These are phyloP conservation scores for Plasmodium fragile DNA, from an alignment of 169 alveolate genomes.

Conservation along the genomic window DNA sequence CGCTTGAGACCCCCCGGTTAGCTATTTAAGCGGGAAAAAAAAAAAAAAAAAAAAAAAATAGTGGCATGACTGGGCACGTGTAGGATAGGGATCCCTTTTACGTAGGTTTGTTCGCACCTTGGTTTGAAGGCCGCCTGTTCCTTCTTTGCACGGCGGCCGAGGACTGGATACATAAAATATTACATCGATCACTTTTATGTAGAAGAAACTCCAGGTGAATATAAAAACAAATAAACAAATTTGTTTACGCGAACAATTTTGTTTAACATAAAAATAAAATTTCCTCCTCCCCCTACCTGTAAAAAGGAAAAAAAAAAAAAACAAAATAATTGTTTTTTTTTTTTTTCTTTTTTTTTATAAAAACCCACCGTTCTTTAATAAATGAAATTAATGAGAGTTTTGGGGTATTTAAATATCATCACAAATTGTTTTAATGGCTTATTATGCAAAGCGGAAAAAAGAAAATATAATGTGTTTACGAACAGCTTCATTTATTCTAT, in stretches of 20 bases:
- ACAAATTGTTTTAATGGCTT: slow-evolving; percentile 58
- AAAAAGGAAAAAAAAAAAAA: not conserved
- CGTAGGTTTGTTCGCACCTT: not conserved
- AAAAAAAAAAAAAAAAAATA: not conserved
- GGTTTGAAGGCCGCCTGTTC: not conserved
- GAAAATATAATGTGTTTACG: slow-evolving; percentile 41
- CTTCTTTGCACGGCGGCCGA: not conserved
- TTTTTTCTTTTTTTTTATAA: slow-evolving; percentile 4
- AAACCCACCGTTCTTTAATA: not conserved
- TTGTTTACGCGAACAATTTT: not conserved
- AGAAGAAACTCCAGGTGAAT: not conserved
- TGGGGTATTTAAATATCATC: slow-evolving; percentile 63
- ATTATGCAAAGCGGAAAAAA: slow-evolving; percentile 43
- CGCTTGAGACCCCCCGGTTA: not conserved
- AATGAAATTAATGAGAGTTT: slow-evolving; percentile 73
- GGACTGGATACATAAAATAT: not conserved
- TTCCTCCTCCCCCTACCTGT: not conserved
- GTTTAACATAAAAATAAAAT: not conserved
- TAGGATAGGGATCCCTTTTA: not conserved
- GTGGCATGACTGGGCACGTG: not conserved
- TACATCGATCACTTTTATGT: not conserved
- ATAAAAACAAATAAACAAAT: not conserved
- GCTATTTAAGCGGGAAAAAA: not conserved
- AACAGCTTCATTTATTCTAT: slow-evolving; percentile 40
- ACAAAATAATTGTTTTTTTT: not conserved